Base-by-base conservation (phyloP, 495 filamentous ascomycete genomes). In the Haplographium delicatum region DNA sequence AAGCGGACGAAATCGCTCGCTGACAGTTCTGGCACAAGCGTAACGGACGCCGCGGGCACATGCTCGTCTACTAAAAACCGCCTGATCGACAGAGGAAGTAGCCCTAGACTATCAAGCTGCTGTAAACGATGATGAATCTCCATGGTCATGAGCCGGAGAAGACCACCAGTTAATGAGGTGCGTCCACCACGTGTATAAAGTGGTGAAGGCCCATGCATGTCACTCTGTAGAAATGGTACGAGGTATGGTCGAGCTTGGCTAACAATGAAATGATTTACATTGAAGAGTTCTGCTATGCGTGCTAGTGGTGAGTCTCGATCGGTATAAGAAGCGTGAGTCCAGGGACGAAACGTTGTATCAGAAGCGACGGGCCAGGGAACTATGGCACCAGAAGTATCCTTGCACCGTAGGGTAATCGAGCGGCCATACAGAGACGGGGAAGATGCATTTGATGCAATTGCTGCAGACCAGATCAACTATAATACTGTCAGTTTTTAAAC, bases 201-300 rank as follows among this genome's bases (percentile, higher is more conserved):
- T 27, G 76, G 73, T 31, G 83, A 79, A 2, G 88, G 82, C 23
- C 88, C 83, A 61, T 89, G 84, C 64, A 89, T 80, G 53, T 95
- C 88, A 31, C 80, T 82, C 26, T 83, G 81, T 2, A 96, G 71
- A 60, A 96, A 95, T 2, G 91, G 91, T n/a, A 85, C 81, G 15
- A 91, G 68, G 62, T 89, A 89, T 0, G 86, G 86, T 4, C 86
- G 76, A 0, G 86, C 84, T 65, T 89, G 86, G 51, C 79, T 84
- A 52, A 91, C 80, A 52, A 91, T 81, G 70, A 88, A 91, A 70
- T 91, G 86, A 66, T 89, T 91, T 55, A 95, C 84, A 63, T 96
- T 96, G 76, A 95, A 96, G 23, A 96, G 82, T 65, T 95, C 86
- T 5, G 88, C 84, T 45, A 96, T 85, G 37, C 91, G 82, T 30